phyloP scores from a whole-genome alignment of 108 stramenopile genomes.

The Cylindrotheca closterium region DNA sequence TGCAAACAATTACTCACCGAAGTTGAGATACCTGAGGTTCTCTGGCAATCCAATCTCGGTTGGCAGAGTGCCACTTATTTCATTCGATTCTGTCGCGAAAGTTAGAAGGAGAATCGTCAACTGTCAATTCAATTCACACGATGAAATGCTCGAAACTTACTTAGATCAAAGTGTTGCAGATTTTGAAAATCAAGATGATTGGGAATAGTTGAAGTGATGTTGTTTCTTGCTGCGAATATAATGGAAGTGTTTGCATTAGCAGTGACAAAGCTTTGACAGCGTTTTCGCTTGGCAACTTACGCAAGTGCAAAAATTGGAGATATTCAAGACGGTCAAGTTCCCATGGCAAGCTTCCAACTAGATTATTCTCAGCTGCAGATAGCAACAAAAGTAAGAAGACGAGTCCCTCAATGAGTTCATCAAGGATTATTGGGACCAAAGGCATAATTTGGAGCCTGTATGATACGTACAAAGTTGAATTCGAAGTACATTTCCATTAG shows the following conservation, averaged over 20 bases:
- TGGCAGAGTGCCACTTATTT: conserved; percentile 6
- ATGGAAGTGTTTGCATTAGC: not conserved
- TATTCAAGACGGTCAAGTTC: conserved; percentile 8
- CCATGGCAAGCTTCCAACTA: conserved; percentile 9
- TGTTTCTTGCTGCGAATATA: conserved; percentile 7
- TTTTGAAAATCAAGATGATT: not conserved
- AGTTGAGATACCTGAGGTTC: not conserved
- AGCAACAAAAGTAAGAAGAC: not conserved
- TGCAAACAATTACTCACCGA: too few relatives aligned
- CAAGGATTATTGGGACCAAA: not conserved
- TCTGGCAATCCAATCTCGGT: not conserved
- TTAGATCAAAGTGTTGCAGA: conserved; percentile 1
- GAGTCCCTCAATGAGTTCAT: not conserved
- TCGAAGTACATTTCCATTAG: conserved; percentile 1
- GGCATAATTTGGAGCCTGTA: not conserved
- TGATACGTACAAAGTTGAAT: conserved; percentile 1
- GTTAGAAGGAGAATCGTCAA: not conserved
- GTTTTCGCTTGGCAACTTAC: conserved; percentile 8
- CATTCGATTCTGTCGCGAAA: not conserved
- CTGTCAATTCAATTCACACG: not conserved
- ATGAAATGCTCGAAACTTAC: conserved; percentile 5
- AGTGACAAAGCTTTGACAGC: not conserved
- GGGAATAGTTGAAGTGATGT: not conserved
- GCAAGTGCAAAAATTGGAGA: conserved; percentile 4
- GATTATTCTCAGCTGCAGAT: conserved; percentile 11